A percentile compares a stretch with the other conserved stretches of the same genome.
Conservation (phyloP, 1,284 basidiomycete species). For the Volvariella surrecta region DNA sequence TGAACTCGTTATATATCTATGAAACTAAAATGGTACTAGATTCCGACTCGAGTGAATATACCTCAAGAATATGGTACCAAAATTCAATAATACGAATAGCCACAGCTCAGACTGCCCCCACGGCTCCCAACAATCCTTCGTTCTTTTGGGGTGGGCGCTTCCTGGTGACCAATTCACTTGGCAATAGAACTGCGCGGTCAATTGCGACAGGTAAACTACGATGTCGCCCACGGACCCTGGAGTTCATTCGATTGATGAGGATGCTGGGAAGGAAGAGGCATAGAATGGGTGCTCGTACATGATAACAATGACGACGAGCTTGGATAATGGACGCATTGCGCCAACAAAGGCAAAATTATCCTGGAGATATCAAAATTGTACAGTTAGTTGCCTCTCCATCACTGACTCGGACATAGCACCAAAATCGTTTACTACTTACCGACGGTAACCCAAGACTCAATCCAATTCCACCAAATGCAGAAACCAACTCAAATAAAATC, state of each 20-base stretch:
- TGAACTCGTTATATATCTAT: too few relatives aligned
- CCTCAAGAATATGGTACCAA: too few relatives aligned
- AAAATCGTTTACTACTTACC: constrained; percentile 20
- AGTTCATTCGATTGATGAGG: neutral
- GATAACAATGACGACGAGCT: constrained; percentile 64
- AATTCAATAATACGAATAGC: too few relatives aligned
- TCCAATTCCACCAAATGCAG: constrained; percentile 64
- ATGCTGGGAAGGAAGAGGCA: neutral
- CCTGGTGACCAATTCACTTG: constrained; percentile 28
- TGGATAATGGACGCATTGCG: constrained; percentile 58
- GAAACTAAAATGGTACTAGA: too few relatives aligned
- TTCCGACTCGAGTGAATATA: too few relatives aligned
- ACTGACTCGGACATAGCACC: too few relatives aligned
- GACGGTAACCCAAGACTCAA: constrained; percentile 61
- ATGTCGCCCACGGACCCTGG: constrained; percentile 59
- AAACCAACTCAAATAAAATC: constrained; percentile 58
- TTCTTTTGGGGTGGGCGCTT: neutral
- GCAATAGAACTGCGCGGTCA: constrained; percentile 54
- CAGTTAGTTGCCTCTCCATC: too few relatives aligned
- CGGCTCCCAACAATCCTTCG: too few relatives aligned
- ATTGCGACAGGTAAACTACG: constrained; percentile 67
- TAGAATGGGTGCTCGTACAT: constrained; percentile 41
- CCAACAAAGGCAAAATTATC: constrained; percentile 61
- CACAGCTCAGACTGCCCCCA: too few relatives aligned
- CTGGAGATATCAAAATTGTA: too few relatives aligned